phyloP scores from a whole-genome alignment of 1,284 basidiomycete species.

The Sanghuangporus baumii region DNA sequence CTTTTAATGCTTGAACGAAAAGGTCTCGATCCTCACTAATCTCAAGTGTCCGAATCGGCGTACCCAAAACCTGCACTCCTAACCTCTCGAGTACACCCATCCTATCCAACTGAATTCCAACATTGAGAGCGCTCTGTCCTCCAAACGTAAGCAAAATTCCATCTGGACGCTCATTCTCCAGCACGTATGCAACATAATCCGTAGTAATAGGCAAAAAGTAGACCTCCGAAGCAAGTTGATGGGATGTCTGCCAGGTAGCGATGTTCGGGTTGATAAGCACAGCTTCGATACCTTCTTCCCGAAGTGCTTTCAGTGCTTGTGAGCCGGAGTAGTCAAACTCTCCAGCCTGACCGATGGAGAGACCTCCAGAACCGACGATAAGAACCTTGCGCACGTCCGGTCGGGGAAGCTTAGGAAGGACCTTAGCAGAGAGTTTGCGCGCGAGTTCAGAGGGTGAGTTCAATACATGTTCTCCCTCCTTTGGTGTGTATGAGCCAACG shows the following conservation, averaged over 20 bases:
- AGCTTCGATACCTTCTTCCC: conserved; percentile 92
- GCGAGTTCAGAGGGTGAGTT: conserved; percentile 92
- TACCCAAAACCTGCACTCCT: conserved; percentile 93
- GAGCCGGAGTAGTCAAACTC: conserved; percentile 99
- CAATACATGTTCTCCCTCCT: conserved; percentile 76
- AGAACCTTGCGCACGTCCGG: conserved; percentile 94
- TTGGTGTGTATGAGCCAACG: conserved; percentile 64
- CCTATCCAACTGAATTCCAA: conserved; percentile 94
- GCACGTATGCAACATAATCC: conserved; percentile 97
- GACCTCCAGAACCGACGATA: conserved; percentile 94
- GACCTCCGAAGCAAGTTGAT: conserved; percentile 93
- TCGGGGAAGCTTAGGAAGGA: conserved; percentile 80
- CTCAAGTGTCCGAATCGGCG: conserved; percentile 91
- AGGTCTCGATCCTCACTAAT: conserved; percentile 97
- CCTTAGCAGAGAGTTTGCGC: conserved; percentile 84
- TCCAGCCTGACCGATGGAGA: conserved; percentile 97
- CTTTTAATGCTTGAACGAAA: conserved; percentile 95
- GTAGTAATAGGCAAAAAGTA: conserved; percentile 97
- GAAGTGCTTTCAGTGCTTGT: conserved; percentile 96
- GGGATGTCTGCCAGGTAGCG: conserved; percentile 95
- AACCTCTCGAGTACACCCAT: conserved; percentile 97
- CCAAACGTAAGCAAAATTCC: conserved; percentile 98
- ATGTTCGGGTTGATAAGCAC: conserved; percentile 98
- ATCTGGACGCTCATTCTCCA: conserved; percentile 98
- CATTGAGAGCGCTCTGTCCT: conserved; percentile 96